Evolutionary conservation across 2,329 filamentous ascomycete genomes (phyloP).

Genomic region (Talaromyces sp.): DNA sequence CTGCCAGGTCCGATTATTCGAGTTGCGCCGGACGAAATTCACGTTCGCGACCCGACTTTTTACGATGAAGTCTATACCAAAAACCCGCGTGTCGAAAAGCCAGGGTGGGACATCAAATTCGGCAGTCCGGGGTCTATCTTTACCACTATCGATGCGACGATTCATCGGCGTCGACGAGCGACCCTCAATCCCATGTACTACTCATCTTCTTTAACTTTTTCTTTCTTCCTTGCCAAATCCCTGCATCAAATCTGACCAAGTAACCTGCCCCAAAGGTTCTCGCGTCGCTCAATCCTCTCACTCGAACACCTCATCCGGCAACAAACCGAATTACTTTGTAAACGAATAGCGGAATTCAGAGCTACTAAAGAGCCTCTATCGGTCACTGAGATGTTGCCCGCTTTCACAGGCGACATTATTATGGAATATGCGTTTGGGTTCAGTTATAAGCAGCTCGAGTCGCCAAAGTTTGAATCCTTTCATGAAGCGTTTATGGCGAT

Average conservation of each 20-base stretch:
- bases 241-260: neutral
- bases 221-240: slow-evolving; percentile 6
- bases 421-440: slow-evolving; percentile 22
- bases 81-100: slow-evolving; percentile 26
- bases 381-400: slow-evolving; percentile 16
- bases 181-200: slow-evolving; percentile 23
- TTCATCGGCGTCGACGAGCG: slow-evolving; percentile 27
- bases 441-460: slow-evolving; percentile 20
- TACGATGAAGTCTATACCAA: slow-evolving; percentile 27
- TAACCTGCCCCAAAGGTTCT: slow-evolving; percentile 11
- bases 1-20: slow-evolving; percentile 27
- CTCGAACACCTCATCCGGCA: slow-evolving; percentile 19
- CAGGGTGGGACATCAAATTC: slow-evolving; percentile 19
- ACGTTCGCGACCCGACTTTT: slow-evolving; percentile 25
- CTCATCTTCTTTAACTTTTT: slow-evolving; percentile 17
- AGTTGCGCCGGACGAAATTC: slow-evolving; percentile 27
- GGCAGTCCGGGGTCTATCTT: slow-evolving; percentile 27
- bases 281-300: slow-evolving; percentile 13
- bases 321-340: slow-evolving; percentile 18
- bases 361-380: slow-evolving; percentile 7
- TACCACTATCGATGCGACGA: slow-evolving; percentile 23
- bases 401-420: slow-evolving; percentile 21
- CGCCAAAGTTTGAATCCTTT: slow-evolving; percentile 17
- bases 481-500: slow-evolving; percentile 20
- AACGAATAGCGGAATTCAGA: slow-evolving; percentile 16